Conservation (phyloP, 192 early-diverging fungal species). For the Coemansia sp. region DNA sequence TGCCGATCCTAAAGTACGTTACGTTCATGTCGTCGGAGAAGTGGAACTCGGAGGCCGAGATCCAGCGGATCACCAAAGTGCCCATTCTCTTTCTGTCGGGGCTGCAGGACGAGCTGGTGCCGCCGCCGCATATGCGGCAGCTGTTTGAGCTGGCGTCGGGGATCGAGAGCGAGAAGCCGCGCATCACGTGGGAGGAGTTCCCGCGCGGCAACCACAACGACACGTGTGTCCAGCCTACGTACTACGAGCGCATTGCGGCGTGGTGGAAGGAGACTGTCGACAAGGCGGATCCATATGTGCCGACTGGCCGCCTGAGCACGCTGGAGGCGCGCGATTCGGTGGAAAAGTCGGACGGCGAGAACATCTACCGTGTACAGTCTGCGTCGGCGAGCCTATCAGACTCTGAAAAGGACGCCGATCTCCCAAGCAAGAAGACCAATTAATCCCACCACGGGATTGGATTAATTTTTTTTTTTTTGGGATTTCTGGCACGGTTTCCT, state of each 20-base stretch:
- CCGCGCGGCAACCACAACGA: conserved; percentile 89
- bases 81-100: conserved; percentile 86
- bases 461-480: not conserved
- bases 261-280: conserved; percentile 44
- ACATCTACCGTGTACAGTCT: conserved; percentile 36
- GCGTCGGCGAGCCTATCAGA: conserved; percentile 24
- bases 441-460: conserved; percentile 1
- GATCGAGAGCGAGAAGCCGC: conserved; percentile 19
- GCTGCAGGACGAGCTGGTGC: conserved; percentile 81
- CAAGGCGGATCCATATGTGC: conserved; percentile 43
- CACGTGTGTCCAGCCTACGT: conserved; percentile 79
- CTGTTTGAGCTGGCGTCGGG: conserved; percentile 64
- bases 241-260: conserved; percentile 70
- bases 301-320: conserved; percentile 38
- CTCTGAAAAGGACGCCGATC: conserved; percentile 1
- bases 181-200: conserved; percentile 62
- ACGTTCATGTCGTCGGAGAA: conserved; percentile 84
- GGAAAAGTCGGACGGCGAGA: conserved; percentile 48
- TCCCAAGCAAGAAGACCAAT: not conserved
- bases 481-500: no score
- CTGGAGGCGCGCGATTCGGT: conserved; percentile 37
- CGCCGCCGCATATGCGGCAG: conserved; percentile 79
- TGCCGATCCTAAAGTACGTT: conserved; percentile 71
- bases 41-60: conserved; percentile 79
- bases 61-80: conserved; percentile 60